phyloP scores from a whole-genome alignment of 2,329 filamentous ascomycete species.

The Trichoderma simmonsii region DNA sequence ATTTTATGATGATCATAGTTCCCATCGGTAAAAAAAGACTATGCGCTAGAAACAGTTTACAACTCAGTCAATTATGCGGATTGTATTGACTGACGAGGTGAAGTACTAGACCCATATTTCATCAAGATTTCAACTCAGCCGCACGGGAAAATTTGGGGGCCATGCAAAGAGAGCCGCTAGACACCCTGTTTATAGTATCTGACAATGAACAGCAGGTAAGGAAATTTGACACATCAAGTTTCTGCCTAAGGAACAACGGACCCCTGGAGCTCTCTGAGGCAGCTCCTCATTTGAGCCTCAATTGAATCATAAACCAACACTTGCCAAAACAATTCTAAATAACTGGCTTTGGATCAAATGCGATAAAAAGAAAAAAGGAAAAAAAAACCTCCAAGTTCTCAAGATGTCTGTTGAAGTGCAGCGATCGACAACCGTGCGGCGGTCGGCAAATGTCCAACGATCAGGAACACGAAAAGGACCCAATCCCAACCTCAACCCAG shows the following conservation, averaged over 20 bases:
- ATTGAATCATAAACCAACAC: not conserved
- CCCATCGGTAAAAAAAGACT: not conserved
- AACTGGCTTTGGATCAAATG: not conserved
- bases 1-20: not conserved
- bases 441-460: constrained; percentile 15
- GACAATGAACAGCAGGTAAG: not conserved
- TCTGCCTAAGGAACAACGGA: not conserved
- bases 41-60: not conserved
- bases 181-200: not conserved
- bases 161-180: not conserved
- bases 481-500: not conserved
- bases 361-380: not conserved
- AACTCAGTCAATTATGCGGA: not conserved
- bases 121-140: not conserved
- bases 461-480: constrained; percentile 14
- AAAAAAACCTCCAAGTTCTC: too few relatives aligned
- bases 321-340: not conserved
- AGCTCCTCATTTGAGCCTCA: not conserved
- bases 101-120: not conserved
- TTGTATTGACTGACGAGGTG: not conserved
- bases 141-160: not conserved
- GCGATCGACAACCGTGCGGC: not conserved
- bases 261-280: not conserved
- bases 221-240: not conserved
- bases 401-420: not conserved